Evolutionary conservation across 2,329 filamentous ascomycete genomes (phyloP).

Genomic region (Aspergillus persii): DNA sequence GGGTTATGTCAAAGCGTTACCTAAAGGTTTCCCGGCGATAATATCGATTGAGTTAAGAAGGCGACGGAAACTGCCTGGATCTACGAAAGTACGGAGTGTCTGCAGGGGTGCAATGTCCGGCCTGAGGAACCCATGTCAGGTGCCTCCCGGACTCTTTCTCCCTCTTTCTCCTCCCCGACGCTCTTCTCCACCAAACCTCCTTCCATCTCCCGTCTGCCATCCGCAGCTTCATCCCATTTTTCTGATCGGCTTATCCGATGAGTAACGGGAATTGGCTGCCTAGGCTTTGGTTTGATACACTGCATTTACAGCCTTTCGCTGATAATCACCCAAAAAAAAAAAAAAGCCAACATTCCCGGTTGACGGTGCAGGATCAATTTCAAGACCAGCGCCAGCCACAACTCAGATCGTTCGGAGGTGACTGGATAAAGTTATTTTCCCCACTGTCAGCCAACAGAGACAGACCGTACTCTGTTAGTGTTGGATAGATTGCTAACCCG

Average conservation of each 20-base stretch:
- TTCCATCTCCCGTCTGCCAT: background rate
- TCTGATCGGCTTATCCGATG: background rate
- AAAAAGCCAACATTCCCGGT: background rate
- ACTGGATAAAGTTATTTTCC: background rate
- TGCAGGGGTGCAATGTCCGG: background rate
- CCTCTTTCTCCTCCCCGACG: background rate
- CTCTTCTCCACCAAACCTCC: background rate
- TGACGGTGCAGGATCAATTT: background rate
- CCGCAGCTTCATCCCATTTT: background rate
- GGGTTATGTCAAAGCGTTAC: background rate
- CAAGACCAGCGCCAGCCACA: background rate
- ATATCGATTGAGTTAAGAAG: background rate
- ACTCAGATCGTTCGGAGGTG: background rate
- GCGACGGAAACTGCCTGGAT: background rate
- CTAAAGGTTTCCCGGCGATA: background rate
- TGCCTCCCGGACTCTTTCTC: background rate
- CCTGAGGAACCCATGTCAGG: background rate
- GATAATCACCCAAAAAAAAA: background rate
- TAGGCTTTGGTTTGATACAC: background rate
- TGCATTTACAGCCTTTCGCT: background rate
- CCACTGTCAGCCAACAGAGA: background rate
- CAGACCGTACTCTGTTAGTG: background rate
- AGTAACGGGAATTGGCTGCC: background rate
- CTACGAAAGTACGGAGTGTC: too few species aligned
- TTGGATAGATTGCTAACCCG: background rate